Evolutionary conservation across 2,329 filamentous ascomycete species (phyloP).

Genomic region (Mollisiaceae sp.): DNA sequence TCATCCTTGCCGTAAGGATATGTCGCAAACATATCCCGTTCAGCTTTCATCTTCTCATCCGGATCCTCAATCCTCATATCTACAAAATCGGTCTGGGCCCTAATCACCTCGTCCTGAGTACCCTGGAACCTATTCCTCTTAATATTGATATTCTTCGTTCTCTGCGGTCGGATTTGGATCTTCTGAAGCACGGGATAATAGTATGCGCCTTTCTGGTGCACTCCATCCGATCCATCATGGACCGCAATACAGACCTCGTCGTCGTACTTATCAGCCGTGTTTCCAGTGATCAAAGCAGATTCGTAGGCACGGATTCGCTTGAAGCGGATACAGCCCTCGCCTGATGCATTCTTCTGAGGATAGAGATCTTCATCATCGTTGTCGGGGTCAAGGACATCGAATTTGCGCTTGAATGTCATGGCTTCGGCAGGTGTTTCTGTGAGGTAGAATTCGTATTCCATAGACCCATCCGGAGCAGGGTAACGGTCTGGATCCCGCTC

Average conservation of each 20-base stretch:
- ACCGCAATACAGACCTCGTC: constrained; percentile 67
- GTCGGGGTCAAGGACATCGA: constrained; percentile 61
- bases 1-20: constrained; percentile 34
- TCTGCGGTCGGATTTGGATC: constrained; percentile 64
- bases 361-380: constrained; percentile 60
- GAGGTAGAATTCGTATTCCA: constrained; percentile 72
- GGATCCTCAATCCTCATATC: constrained; percentile 63
- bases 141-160: constrained; percentile 66
- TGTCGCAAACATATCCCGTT: constrained; percentile 57
- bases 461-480: constrained; percentile 60
- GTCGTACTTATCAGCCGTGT: constrained; percentile 62
- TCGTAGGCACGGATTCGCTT: constrained; percentile 68
- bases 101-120: constrained; percentile 49
- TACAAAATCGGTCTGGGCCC: constrained; percentile 50
- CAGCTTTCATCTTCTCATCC: constrained; percentile 56
- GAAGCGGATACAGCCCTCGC: constrained; percentile 62
- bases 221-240: constrained; percentile 57
- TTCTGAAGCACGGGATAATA: constrained; percentile 74
- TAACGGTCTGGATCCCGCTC: constrained; percentile 61
- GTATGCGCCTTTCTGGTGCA: constrained; percentile 62
- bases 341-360: constrained; percentile 52
- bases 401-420: constrained; percentile 63
- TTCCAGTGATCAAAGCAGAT: constrained; percentile 61
- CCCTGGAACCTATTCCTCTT: constrained; percentile 30
- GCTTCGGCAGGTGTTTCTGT: constrained; percentile 54